Percentiles rank a stretch among this genome's conserved stretches.
These are phyloP conservation scores for Rubus parviflorus DNA, from an alignment of 306 rosid species.

Conservation along the genomic window DNA sequence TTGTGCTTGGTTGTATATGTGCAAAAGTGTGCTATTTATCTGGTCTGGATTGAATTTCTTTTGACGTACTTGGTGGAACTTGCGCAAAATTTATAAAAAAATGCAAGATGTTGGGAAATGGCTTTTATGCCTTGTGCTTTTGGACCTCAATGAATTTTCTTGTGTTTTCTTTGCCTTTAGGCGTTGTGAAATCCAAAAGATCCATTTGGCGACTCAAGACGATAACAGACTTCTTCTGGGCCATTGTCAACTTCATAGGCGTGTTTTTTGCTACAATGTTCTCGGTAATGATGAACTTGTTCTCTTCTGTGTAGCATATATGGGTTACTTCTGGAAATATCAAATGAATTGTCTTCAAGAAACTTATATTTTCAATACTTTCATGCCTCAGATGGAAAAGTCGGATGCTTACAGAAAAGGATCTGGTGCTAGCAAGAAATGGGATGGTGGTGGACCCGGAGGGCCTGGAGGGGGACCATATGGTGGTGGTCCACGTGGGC, in stretches of 20 bases:
- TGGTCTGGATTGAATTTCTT: not conserved
- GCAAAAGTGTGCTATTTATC: not conserved
- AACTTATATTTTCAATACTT: slow-evolving; percentile 16
- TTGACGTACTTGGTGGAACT: not conserved
- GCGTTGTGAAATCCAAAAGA: slow-evolving; percentile 76
- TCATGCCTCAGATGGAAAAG: slow-evolving; percentile 66
- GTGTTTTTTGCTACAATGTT: slow-evolving; percentile 86
- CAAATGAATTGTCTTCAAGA: not conserved
- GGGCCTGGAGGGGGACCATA: slow-evolving; percentile 82
- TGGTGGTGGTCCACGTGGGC: slow-evolving; percentile 84
- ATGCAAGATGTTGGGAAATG: not conserved
- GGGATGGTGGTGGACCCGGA: slow-evolving; percentile 89
- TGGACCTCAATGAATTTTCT: slow-evolving; percentile 11
- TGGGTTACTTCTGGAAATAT: not conserved
- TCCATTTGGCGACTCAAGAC: slow-evolving; percentile 82
- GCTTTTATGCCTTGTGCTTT: not conserved
- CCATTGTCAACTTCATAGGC: slow-evolving; percentile 66
- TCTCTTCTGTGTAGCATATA: not conserved
- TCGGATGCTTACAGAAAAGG: slow-evolving; percentile 89
- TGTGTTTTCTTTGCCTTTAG: slow-evolving; percentile 38
- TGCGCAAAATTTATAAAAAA: not conserved
- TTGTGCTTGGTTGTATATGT: not conserved
- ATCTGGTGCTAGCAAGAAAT: slow-evolving; percentile 68
- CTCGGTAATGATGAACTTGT: slow-evolving; percentile 51
- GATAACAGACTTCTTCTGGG: slow-evolving; percentile 81